Evolutionary conservation across 2,329 filamentous ascomycete genomes (phyloP).

Genomic region (Penicillium paneum): DNA sequence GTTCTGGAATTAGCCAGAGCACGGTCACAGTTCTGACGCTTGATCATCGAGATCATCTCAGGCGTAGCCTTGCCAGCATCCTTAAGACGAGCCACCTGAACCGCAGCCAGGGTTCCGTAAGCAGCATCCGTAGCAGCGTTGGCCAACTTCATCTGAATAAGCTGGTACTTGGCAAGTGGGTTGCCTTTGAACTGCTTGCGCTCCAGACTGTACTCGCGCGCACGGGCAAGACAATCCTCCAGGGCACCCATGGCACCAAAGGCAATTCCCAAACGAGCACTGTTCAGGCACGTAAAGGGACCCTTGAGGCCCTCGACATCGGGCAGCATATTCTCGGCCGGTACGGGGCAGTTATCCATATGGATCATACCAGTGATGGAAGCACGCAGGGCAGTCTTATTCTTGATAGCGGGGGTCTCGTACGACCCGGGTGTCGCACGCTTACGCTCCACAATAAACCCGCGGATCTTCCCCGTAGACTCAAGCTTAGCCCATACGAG

Average conservation of each 20-base stretch:
- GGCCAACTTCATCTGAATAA: conserved; percentile 95
- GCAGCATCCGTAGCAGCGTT: conserved; percentile 89
- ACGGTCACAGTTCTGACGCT: conserved; percentile 94
- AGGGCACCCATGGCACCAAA: conserved; percentile 91
- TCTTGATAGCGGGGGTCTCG: conserved; percentile 85
- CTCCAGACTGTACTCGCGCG: conserved; percentile 84
- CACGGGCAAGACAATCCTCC: conserved; percentile 81
- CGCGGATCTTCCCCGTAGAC: conserved; percentile 87
- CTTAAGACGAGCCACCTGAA: conserved; percentile 89
- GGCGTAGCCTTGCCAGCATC: conserved; percentile 82
- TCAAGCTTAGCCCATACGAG: conserved; percentile 92
- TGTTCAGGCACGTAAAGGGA: conserved; percentile 92
- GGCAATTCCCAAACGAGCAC: conserved; percentile 87
- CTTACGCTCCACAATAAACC: conserved; percentile 83
- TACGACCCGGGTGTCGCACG: conserved; percentile 83
- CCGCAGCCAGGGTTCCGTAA: conserved; percentile 83
- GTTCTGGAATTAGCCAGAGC: conserved; percentile 74
- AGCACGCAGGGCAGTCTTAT: conserved; percentile 91
- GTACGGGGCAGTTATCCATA: conserved; percentile 83
- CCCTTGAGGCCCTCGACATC: conserved; percentile 80
- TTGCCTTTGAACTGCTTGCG: conserved; percentile 95
- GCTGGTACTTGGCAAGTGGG: conserved; percentile 90
- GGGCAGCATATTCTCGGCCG: conserved; percentile 90
- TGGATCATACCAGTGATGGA: conserved; percentile 98
- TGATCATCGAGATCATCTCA: conserved; percentile 97